Base-by-base conservation (phyloP, 1,139 yeast species). In the Meyerozyma carpophila region DNA sequence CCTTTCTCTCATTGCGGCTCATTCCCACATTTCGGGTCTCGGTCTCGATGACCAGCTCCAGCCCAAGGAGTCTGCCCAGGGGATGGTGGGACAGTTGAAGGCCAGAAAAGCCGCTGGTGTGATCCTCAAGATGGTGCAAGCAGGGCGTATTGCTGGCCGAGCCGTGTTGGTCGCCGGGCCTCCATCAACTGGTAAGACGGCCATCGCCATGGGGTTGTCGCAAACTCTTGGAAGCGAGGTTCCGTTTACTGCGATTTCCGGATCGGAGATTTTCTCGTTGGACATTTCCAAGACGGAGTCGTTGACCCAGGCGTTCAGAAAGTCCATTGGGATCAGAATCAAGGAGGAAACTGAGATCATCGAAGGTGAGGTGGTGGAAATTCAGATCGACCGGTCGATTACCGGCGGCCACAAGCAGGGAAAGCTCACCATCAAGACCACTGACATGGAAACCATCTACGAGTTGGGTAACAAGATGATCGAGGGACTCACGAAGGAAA, bases 401-500 rank as follows among this genome's bases (percentile, higher is more conserved):
- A 87, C 97, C 14, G 98, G 98, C 32, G 98, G 98, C 45, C 97
- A 90, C 68, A 93, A 93, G 63, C 98, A 93, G 68, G 98, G 98
- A 43, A 93, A 94, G 63, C 77, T 94, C 58, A 94, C 98, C 24
- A 91, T 94, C 60, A 90, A 94, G 63, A 94, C 98, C 37, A 93
- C 98, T 13, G 98, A 94, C 64, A 94, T 94, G 98, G 98, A 94
- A 69, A 93, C 98, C 27, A 88, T 93, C 50, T 93, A 94, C 67
- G 99, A 93, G 68, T 75, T 94, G 57, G 98, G 98, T 47, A 85
- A 86, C 61, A 93, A 94, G 67, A 93, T 93, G 97, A 93, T 94
- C 62, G 98, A 94, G 56, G 93, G 96, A 18, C 77, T 93, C 59
- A 83, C 96, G 47, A 88, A 87, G 65, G 98, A 94, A 65, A 94